Evolutionary conservation across 2,329 filamentous ascomycete species (phyloP).

Genomic region (Camillea tinctor): DNA sequence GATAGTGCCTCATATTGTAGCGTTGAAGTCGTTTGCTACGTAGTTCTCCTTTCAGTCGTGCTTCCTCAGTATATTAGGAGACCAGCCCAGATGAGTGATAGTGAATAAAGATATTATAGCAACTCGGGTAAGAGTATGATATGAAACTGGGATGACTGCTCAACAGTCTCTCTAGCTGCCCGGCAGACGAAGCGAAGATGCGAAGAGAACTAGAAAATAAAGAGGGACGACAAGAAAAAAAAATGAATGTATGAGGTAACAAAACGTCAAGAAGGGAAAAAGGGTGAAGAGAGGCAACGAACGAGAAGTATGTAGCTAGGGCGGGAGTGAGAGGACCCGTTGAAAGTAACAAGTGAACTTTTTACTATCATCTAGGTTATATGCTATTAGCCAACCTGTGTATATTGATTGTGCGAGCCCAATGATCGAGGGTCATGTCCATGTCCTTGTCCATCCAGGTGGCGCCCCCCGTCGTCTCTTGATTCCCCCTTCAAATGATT

Average conservation of each 20-base stretch:
- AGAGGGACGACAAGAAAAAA: constrained; percentile 1
- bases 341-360: background rate
- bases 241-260: background rate
- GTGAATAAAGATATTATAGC: background rate
- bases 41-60: constrained; percentile 6
- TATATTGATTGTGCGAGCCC: background rate
- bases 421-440: background rate
- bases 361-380: background rate
- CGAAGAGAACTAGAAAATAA: background rate
- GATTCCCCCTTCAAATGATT: background rate
- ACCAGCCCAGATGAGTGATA: background rate
- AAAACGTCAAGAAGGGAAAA: background rate
- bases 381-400: background rate
- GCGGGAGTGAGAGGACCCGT: background rate
- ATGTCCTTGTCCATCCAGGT: background rate
- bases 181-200: background rate
- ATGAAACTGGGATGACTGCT: constrained; percentile 2
- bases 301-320: background rate
- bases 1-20: constrained; percentile 20
- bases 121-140: background rate
- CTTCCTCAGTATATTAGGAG: background rate
- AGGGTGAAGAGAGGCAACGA: background rate
- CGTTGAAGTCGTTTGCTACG: no score
- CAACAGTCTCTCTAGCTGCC: constrained; percentile 6
- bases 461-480: background rate